These are phyloP conservation scores for Mycena crocata DNA, from an alignment of 768 basidiomycete species.

Conservation along the genomic window DNA sequence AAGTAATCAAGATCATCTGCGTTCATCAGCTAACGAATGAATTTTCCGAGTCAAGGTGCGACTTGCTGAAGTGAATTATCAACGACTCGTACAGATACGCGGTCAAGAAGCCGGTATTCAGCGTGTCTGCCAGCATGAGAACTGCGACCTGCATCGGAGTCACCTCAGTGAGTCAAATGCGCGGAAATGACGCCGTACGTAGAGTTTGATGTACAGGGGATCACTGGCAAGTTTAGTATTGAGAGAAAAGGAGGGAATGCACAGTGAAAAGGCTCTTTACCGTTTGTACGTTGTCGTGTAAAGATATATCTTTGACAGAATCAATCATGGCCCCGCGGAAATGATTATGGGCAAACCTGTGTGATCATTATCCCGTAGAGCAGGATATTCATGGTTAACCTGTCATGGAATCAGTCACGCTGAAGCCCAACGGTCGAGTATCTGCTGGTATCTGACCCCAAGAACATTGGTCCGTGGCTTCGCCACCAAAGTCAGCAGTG, in stretches of 20 bases:
- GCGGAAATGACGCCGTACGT: constrained; percentile 25
- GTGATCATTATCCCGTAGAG: constrained; percentile 39
- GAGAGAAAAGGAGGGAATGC: neutral
- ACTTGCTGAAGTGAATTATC: constrained; percentile 48
- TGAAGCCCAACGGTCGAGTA: neutral
- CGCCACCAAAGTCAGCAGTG: no score
- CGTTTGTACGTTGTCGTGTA: constrained; percentile 38
- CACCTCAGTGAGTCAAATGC: neutral
- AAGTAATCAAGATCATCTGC: constrained; percentile 41
- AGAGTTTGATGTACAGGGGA: constrained; percentile 29
- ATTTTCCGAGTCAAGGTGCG: neutral
- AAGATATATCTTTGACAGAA: constrained; percentile 26
- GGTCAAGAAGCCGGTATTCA: constrained; percentile 51
- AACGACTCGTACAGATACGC: constrained; percentile 48
- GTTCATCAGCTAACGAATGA: constrained; percentile 7
- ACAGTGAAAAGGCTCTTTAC: constrained; percentile 10
- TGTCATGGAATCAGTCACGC: neutral
- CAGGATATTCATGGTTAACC: constrained; percentile 33
- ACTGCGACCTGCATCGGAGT: constrained; percentile 42
- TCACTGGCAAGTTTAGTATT: constrained; percentile 25
- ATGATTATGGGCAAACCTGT: constrained; percentile 5
- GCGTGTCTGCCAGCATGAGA: constrained; percentile 52
- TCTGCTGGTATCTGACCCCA: constrained; percentile 9
- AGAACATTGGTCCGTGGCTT: constrained; percentile 31
- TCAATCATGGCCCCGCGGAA: neutral